phyloP scores from a whole-genome alignment of 2,329 filamentous ascomycete species.

The Rhexocercosporidium sp. region DNA sequence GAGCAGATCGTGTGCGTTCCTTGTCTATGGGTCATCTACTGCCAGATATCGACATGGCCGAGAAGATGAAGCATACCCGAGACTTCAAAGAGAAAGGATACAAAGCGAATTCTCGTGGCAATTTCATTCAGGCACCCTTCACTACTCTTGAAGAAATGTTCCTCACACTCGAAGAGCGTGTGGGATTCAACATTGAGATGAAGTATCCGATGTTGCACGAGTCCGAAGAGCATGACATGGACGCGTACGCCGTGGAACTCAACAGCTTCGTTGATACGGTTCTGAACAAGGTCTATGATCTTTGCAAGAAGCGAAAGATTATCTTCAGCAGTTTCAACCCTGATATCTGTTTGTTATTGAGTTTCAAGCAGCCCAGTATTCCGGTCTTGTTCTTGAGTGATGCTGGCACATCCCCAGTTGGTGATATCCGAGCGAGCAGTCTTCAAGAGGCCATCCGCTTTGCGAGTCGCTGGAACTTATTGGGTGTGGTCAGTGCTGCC shows the following conservation, averaged over 20 bases:
- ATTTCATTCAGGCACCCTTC: slow-evolving; percentile 95
- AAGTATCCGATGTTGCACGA: slow-evolving; percentile 99
- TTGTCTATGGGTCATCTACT: slow-evolving; percentile 40
- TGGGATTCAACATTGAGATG: slow-evolving; percentile 98
- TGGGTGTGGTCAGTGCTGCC: slow-evolving; percentile 89
- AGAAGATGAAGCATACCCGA: slow-evolving; percentile 95
- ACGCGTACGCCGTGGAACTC: slow-evolving; percentile 91
- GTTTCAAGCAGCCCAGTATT: slow-evolving; percentile 96
- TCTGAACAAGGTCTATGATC: slow-evolving; percentile 85
- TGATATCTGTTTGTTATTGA: slow-evolving; percentile 91
- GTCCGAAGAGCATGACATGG: slow-evolving; percentile 94
- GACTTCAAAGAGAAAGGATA: slow-evolving; percentile 95
- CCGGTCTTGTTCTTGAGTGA: slow-evolving; percentile 95
- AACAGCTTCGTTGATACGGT: slow-evolving; percentile 97
- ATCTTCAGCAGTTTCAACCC: slow-evolving; percentile 98
- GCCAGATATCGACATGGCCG: slow-evolving; percentile 52
- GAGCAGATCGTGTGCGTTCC: slow-evolving; percentile 42
- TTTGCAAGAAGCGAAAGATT: slow-evolving; percentile 82
- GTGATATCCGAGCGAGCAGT: slow-evolving; percentile 88
- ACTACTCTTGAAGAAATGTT: slow-evolving; percentile 95
- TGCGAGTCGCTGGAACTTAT: slow-evolving; percentile 89
- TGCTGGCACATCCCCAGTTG: slow-evolving; percentile 78
- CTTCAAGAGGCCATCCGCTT: slow-evolving; percentile 96
- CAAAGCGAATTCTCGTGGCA: slow-evolving; percentile 93
- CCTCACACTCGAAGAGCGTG: slow-evolving; percentile 76